phyloP scores from a whole-genome alignment of 257 asterid species.

The Ocimum tenuiflorum region DNA sequence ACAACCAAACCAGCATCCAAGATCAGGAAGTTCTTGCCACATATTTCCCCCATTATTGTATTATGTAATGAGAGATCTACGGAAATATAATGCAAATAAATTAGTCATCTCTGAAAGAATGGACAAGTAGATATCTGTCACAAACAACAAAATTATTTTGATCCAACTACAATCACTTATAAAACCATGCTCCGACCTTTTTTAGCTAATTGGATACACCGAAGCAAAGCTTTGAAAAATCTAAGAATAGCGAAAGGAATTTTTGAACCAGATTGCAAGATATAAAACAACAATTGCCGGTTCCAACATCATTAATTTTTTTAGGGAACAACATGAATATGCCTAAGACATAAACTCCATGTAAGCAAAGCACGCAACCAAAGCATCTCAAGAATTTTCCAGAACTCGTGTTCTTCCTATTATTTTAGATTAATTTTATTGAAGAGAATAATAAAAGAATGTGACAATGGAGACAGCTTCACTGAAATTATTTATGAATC shows the following conservation, averaged over 20 bases:
- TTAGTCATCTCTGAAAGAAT: neutral
- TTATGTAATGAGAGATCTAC: neutral
- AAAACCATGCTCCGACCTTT: neutral
- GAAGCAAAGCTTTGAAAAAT: neutral
- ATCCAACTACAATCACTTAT: neutral
- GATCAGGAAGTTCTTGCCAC: neutral
- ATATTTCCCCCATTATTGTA: neutral
- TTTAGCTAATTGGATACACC: neutral
- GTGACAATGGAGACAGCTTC: neutral
- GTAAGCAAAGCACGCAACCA: neutral
- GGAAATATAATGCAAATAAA: neutral
- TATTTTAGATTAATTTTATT: neutral
- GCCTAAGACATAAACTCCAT: too few relatives aligned
- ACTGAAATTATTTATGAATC: neutral
- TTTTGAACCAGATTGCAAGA: slow-evolving; percentile 4
- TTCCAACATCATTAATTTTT: too few relatives aligned
- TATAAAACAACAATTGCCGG: neutral
- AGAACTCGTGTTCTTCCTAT: neutral
- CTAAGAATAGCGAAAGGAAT: neutral
- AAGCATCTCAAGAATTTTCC: slow-evolving; percentile 2
- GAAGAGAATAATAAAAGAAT: neutral
- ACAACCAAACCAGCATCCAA: neutral
- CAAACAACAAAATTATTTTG: neutral
- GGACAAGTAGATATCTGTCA: neutral
- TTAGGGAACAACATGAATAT: too few relatives aligned